These are phyloP conservation scores for Penicillium vulpinum DNA, from an alignment of 2,329 filamentous ascomycete species.

Conservation along the genomic window DNA sequence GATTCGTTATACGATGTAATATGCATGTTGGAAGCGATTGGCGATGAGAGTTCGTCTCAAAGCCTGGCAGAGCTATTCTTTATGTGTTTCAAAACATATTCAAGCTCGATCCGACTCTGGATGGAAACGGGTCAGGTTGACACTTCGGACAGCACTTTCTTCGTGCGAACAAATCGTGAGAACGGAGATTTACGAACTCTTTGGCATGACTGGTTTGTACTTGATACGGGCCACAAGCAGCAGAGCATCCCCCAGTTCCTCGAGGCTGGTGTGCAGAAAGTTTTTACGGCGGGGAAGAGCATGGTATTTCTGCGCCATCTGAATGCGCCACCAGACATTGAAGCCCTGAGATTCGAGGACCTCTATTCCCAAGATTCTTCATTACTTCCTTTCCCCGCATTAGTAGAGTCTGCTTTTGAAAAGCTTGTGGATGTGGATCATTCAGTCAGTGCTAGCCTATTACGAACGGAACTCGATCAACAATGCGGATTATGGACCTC, in stretches of 20 bases:
- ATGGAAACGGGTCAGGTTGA: constrained; percentile 76
- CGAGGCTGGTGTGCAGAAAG: constrained; percentile 65
- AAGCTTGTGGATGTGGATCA: constrained; percentile 77
- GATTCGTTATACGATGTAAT: constrained; percentile 74
- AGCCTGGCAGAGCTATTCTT: constrained; percentile 72
- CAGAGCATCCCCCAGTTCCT: constrained; percentile 75
- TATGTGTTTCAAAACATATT: constrained; percentile 77
- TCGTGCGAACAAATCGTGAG: constrained; percentile 63
- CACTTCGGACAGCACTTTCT: constrained; percentile 69
- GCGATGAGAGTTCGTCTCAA: constrained; percentile 61
- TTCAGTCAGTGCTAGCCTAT: constrained; percentile 64
- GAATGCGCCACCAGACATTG: constrained; percentile 45
- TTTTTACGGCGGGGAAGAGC: constrained; percentile 87
- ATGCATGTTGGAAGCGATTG: constrained; percentile 68
- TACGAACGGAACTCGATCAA: constrained; percentile 67
- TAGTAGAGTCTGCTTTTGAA: constrained; percentile 71
- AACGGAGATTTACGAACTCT: constrained; percentile 62
- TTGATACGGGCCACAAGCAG: constrained; percentile 59
- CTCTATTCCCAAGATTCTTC: constrained; percentile 42
- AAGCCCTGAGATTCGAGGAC: constrained; percentile 32
- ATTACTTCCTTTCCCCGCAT: constrained; percentile 56
- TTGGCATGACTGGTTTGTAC: constrained; percentile 73
- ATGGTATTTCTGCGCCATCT: constrained; percentile 79
- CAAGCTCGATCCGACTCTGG: constrained; percentile 78
- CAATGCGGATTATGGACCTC: constrained; percentile 66